Evolutionary conservation across 2,329 filamentous ascomycete species (phyloP), one percentile per base, ranked within the genome.

Genomic region (Ophioceras dolichostomum): DNA sequence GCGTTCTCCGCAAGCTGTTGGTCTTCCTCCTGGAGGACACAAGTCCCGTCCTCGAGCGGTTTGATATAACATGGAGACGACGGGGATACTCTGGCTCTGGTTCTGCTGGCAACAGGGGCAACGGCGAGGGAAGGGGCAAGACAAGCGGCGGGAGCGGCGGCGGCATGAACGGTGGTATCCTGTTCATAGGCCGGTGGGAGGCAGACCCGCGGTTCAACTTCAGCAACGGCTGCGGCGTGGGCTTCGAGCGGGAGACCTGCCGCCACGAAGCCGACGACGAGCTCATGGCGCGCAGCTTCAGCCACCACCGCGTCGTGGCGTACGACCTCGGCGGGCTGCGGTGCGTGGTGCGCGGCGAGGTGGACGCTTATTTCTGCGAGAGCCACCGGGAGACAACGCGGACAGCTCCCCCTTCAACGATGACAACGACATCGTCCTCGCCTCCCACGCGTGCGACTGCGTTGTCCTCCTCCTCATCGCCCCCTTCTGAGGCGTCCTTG

Each of bases 281-380:
- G 8, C 18, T 46, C 10, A 14, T 43, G 14, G 34, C 24, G 10
- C 3, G 17, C 18, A 42, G 39, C 24, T 17, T 29, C 6, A 48
- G 45, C 20, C 48, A 50, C 34, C 47, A 50, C 33, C 45, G 46
- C 4, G 48, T 50, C 3, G 36, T 45, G 10, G 26, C 41, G 14
- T 50, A 49, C 34, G 24, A 34, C 9, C 42, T 50, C 17, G 45
- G 39, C 10, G 44, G 38, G 2, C 28, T 49, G 28, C 41, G 39
- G 10, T 39, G 35, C 10, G 41, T 46, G 1, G 39, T 49, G 1
- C 48, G 49, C 34, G 41, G 38, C 28, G 48, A 50, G 33, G 42
- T 44, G 0, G 48, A 50, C 12, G 48, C 36, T 1, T 46, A 45
- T 31, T 42, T 38, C 35, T 43, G 44, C 32, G 29, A 26, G 13